Evolutionary conservation across 345 rosid species (phyloP), one percentile per base, ranked within the genome.

Genomic region (Aquilaria malaccensis): DNA sequence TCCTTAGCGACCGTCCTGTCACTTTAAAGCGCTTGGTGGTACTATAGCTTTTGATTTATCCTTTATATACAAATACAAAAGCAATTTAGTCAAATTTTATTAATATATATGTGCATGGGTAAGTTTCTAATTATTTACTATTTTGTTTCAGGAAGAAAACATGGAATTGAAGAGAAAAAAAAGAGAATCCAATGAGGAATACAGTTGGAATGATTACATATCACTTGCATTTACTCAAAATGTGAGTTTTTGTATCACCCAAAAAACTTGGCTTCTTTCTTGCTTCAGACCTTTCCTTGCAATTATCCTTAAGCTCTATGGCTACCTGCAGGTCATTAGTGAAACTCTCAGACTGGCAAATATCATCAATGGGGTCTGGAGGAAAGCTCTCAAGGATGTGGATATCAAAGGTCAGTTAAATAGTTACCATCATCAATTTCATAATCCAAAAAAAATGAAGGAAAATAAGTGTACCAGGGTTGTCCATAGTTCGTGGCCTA

Each of bases 331-430:
- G 99, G 97, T 94, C 76, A 88, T 94, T 50, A 94, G 71, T 70
- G 99, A 94, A 80, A 94, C 97, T 41, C 80, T 94, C 15, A 83
- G 99, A 72, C 59, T 86, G 80, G 92, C 87, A 55, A 94, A 90
- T 65, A 90, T 94, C 45, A 90, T 94, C 51, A 94, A 89, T 56
- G 99, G 77, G 4, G 95, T 90, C 11, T 94, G 97, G 97, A 90
- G 97, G 73, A 94, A 90, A 70, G 87, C 99, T 69, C 74, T 79
- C 50, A 88, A 81, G 60, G 97, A 94, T 64, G 83, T 85, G 2
- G 89, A 88, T 55, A 88, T 94, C 56, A 86, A 90, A 85, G 99
- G 98, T 83, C 6, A 56, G 55, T 41, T 55, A 32, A 7, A 15
- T 14, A 14, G 13, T 2, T 22, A 47, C 31, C 9, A 7, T 3